A percentile compares a stretch with the other conserved stretches of the same genome.
Evolutionary conservation across 352 stramenopile species (phyloP).

Genomic region (Pythium sp.): DNA sequence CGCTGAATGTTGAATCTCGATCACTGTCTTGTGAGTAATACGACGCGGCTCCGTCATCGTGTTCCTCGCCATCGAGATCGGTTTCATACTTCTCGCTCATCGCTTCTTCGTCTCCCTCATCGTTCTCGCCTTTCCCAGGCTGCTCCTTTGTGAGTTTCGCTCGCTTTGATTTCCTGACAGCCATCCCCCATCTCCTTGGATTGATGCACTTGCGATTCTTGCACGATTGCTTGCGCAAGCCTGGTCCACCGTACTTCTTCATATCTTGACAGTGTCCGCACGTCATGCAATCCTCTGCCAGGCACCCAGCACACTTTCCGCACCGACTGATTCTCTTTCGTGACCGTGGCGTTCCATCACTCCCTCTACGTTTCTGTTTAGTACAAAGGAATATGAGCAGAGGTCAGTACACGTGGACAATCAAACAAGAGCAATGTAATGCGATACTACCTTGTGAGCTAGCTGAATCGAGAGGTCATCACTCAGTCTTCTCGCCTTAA

Average conservation of each 20-base stretch:
- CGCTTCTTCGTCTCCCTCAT: slow-evolving; percentile 26
- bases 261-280: slow-evolving; percentile 88
- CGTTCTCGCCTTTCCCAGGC: slow-evolving; percentile 8
- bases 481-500: slow-evolving; percentile 9
- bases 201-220: slow-evolving; percentile 84
- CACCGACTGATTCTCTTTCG: slow-evolving; percentile 76
- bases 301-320: slow-evolving; percentile 72
- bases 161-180: slow-evolving; percentile 40
- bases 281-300: slow-evolving; percentile 82
- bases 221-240: slow-evolving; percentile 85
- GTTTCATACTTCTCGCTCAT: slow-evolving; percentile 33
- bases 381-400: neutral
- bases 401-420: neutral
- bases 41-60: slow-evolving; percentile 32
- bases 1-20: slow-evolving; percentile 36
- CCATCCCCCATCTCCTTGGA: slow-evolving; percentile 55
- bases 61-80: slow-evolving; percentile 22
- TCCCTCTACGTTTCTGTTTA: slow-evolving; percentile 35
- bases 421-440: too few relatives aligned
- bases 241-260: slow-evolving; percentile 87
- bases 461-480: slow-evolving; percentile 11
- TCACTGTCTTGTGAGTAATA: slow-evolving; percentile 64
- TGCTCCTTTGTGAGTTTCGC: slow-evolving; percentile 18
- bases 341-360: slow-evolving; percentile 31
- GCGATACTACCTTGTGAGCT: slow-evolving; percentile 2